Evolutionary conservation across 1,139 yeast species (phyloP), one percentile per base, ranked within the genome.

Genomic region (Debaryomyces fabryi): DNA sequence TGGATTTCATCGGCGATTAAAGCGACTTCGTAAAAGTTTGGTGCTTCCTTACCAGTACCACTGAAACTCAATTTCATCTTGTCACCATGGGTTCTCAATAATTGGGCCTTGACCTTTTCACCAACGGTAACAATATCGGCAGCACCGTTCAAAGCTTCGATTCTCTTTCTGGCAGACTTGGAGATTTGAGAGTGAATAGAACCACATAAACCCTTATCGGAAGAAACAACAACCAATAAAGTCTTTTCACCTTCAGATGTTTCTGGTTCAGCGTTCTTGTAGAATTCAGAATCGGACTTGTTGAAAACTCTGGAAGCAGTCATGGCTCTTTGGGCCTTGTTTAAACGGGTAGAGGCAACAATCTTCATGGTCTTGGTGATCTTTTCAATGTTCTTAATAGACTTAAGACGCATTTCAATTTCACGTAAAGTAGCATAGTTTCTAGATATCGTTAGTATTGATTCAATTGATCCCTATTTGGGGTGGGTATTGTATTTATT

Each of bases 281-380:
- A 88, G 64, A 93, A 89, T 68, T 88, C 92, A 57, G 79, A 62
- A 68, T 90, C 96, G 53, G 93, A 83, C 63, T 81, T 79, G 69
- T 88, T 86, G 81, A 89, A 92, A 54, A 84, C 86, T 71, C 96
- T 86, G 45, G 98, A 88, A 48, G 90, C 82, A 60, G 81, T 78
- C 93, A 92, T 93, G 58, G 97, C 96, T 71, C 87, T 88, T 76
- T 92, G 97, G 53, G 99, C 99, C 78, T 89, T 91, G 71, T 84
- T 82, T 72, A 93, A 83, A 80, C 97, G 89, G 62, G 99, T 93
- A 42, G 98, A 92, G 46, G 99, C 99, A 65, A 93, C 99, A 75
- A 95, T 87, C 82, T 92, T 93, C 99, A 93, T 93, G 73, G 99
- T 93, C 79, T 93, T 93, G 79, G 99, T 93, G 77, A 93, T 93